Base-by-base conservation (phyloP, 164 flowering plant species). In the Liriodendron chinense region DNA sequence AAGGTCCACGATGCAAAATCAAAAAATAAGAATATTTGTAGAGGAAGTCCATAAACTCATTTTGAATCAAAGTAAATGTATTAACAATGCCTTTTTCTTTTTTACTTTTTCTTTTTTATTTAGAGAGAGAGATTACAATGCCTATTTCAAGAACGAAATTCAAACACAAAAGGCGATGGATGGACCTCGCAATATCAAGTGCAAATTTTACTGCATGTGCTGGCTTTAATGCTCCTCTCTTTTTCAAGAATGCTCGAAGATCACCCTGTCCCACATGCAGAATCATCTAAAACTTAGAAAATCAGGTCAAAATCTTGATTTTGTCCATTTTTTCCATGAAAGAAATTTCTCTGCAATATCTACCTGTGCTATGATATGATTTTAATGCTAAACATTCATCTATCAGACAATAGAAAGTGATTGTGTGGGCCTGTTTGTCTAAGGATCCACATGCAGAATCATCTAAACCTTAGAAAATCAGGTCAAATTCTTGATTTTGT, bases 141-240 rank as follows among this genome's bases (percentile, higher is more conserved):
- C 50, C 9, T 47, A 47, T 10, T 47, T 21, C 23, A 47, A 69
- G 71, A 69, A 47, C 26, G 26, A 69, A 67, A 14, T 68, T 70
- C 62, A 70, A 34, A 22, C 59, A 73, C 61, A 23, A 18, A 64
- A 64, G n/a, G 8, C 34, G n/a, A 48, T 47, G 24, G 69, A 49
- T 77, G 43, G 20, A 91, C 96, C 95, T 90, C 68, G 97, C 92
- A 83, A 93, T 93, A 75, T 91, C 96, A 77, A 93, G 89, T 23
- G 93, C 94, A 79, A 87, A 85, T 81, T 77, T 85, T 70, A 93
- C 84, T 72, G 94, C 97, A 50, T 75, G 78, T 68, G 62, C 23
- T 63, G 91, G 89, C 76, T 80, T 88, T 69, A 91, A 76, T 65
- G 91, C 80, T 71, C 94, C 92, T 83, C 82, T 89, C 71, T 75